Evolutionary conservation across 805 yeast species (phyloP), one percentile per base, ranked within the genome.

Genomic region (Wickerhamiella brachini): DNA sequence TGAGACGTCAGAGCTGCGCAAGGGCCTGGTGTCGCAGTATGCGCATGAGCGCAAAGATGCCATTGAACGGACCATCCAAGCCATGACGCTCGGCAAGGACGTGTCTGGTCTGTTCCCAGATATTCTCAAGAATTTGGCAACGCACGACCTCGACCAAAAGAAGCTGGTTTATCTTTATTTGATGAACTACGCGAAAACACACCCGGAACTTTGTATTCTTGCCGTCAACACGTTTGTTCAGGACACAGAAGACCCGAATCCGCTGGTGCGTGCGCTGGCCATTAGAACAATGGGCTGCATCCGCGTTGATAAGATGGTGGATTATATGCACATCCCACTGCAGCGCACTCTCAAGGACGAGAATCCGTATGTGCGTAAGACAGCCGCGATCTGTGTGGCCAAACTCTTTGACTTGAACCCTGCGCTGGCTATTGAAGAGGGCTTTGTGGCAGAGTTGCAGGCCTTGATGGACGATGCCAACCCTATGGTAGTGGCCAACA

Each of bases 241-340:
- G 55, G 99, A 93, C 68, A 80, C 95, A 1, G 95, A 86, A 64
- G 97, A 93, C 65, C 95, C 96, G 48, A 93, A 93, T 63, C 99
- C 99, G 1, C 74, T 94, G 59, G 89, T 93, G 23, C 76, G 97
- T 51, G 95, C 97, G 1, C 77, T 93, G 68, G 97, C 99, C 0
- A 89, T 93, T 53, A 78, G 98, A 62, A 93, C 99, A 12, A 93
- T 93, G 99, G 97, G 98, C 0, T 90, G 97, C 70, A 88, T 93
- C 48, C 73, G 97, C 45, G 97, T 93, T 18, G 95, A 85, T 62
- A 89, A 85, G 66, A 89, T 93, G 80, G 85, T 88, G 44, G 97
- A 90, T 64, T 93, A 93, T 65, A 79, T 93, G 80, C 93, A 87
- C 56, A 81, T 83, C 20, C 98, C 98, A 0, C 71, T 93, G 56